Base-by-base conservation (phyloP, 202 grass and related monocot genomes). In the Bolboschoenoplectus hybrid region DNA sequence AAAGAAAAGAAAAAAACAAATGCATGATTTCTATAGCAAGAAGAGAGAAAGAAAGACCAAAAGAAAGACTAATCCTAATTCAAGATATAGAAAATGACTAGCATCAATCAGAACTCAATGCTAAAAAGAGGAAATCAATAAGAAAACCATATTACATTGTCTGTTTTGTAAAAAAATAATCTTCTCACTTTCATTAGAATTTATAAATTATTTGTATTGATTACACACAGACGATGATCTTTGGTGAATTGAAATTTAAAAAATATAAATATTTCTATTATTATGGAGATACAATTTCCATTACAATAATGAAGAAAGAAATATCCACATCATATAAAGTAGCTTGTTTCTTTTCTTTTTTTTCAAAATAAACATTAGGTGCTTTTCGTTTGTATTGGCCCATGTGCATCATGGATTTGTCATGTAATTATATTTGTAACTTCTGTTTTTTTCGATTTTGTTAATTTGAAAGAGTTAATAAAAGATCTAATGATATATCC, bases 81-180 rank as follows among this genome's bases (percentile, higher is more conserved):
- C 47, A 45, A 65, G 32, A 36, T 81, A 72, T 14, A 67, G 26
- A 61, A 87, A 67, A 87, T 87, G 72, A 57, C 9, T 87, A 10
- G 4, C 61, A 57, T 87, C 70, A 10, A 58, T 87, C 53, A 19
- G 47, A 61, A 60, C 76, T 46, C 6, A 63, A 13, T 87, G 85
- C 75, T 81, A 83, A 43, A 53, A 35, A 66, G n/a, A 50, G 80
- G n/a, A 49, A 57, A 41, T 41, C 1, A 52, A 38, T 10, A 40
- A 53, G 13, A 78, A 36, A 56, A 78, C 55, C 32, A 76, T 76
- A 14, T 53, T 77, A 7, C 50, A 16, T 14, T 52, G 45, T 26
- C 50, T 52, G 17, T 26, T 55, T 5, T 34, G 73, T 53, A 38
- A 69, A 51, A 51, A 53, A 13, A 8, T 16, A 55, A 17, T 56